Percentiles rank a stretch among this genome's conserved stretches.
These are phyloP conservation scores for Pestalotiopsis sp. DNA, from an alignment of 2,329 filamentous ascomycete genomes.

Conservation along the genomic window DNA sequence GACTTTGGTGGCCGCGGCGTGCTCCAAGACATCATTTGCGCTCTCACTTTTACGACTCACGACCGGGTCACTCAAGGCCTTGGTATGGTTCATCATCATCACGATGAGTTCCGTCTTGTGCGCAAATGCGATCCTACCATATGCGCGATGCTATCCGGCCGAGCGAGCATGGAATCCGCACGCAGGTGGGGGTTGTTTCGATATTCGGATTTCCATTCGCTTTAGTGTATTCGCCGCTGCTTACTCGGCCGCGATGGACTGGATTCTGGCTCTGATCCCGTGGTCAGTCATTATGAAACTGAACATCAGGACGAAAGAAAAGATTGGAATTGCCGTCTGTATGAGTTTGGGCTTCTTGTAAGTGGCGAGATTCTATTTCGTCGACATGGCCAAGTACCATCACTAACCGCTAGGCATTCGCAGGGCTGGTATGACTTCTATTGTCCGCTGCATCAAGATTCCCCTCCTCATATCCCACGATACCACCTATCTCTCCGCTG, in stretches of 20 bases:
- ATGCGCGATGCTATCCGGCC: conserved; percentile 19
- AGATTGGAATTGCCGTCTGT: conserved; percentile 36
- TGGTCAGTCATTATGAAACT: conserved; percentile 39
- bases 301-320: conserved; percentile 39
- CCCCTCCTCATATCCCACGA: conserved; percentile 15
- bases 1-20: conserved; percentile 32
- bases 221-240: conserved; percentile 23
- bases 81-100: conserved; percentile 34
- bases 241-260: conserved; percentile 34
- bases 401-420: background rate
- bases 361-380: background rate
- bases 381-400: background rate
- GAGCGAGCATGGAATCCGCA: conserved; percentile 16
- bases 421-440: conserved; percentile 21
- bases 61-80: conserved; percentile 24
- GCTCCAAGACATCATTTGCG: conserved; percentile 43
- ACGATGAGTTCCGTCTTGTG: conserved; percentile 28
- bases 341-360: conserved; percentile 38
- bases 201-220: conserved; percentile 18
- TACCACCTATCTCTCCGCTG: conserved; percentile 17
- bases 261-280: conserved; percentile 38
- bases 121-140: conserved; percentile 26
- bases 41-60: conserved; percentile 35
- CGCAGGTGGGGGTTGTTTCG: conserved; percentile 19
- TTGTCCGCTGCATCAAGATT: conserved; percentile 20